Conservation (phyloP, 176 grass and related monocot genomes). For the Ensete ventricosum region DNA sequence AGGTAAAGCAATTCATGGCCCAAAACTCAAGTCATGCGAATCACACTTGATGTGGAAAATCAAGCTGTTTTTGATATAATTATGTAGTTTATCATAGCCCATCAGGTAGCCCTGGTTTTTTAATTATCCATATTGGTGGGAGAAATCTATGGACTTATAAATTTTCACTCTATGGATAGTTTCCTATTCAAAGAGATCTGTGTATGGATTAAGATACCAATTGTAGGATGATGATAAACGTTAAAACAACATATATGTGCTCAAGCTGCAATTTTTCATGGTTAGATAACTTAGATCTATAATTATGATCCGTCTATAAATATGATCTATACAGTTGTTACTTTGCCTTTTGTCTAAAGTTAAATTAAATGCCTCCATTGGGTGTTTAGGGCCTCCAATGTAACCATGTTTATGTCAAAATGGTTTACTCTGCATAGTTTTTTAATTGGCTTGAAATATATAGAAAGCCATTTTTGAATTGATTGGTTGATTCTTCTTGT, state of each 20-base stretch:
- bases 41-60: too few relatives aligned
- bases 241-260: background rate
- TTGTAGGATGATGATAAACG: too few relatives aligned
- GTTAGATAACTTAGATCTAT: background rate
- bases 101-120: too few relatives aligned
- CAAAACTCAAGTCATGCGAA: too few relatives aligned
- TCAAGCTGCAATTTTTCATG: background rate
- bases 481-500: background rate
- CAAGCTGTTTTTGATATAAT: too few relatives aligned
- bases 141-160: too few relatives aligned
- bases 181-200: too few relatives aligned
- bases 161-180: too few relatives aligned
- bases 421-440: background rate
- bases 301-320: background rate
- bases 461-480: background rate
- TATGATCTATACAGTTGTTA: background rate
- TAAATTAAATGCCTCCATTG: background rate
- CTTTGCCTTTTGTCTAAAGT: background rate
- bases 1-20: too few relatives aligned
- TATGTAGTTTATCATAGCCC: too few relatives aligned
- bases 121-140: too few relatives aligned
- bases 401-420: background rate
- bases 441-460: background rate
- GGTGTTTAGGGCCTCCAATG: background rate
- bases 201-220: too few relatives aligned